Percentiles rank a stretch among this genome's conserved stretches.
Conservation (phyloP, 2,329 filamentous ascomycete genomes). For the Fusarium scirpi region DNA sequence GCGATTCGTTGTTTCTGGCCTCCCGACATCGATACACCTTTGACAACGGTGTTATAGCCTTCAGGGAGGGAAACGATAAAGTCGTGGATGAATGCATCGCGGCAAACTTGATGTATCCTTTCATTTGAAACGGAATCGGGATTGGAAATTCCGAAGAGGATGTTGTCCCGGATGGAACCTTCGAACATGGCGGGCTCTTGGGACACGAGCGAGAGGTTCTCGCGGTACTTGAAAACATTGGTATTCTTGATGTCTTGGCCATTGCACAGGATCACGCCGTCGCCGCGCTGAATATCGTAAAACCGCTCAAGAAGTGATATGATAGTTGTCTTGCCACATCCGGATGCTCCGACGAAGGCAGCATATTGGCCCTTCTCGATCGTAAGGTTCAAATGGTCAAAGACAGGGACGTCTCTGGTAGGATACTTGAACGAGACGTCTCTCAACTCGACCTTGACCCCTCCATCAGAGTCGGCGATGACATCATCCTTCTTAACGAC, state of each 20-base stretch:
- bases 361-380: slow-evolving; percentile 77
- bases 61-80: slow-evolving; percentile 76
- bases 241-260: slow-evolving; percentile 68
- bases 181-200: slow-evolving; percentile 81
- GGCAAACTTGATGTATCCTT: slow-evolving; percentile 65
- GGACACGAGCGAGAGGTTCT: slow-evolving; percentile 75
- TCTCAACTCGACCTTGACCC: slow-evolving; percentile 67
- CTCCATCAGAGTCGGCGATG: slow-evolving; percentile 58
- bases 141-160: slow-evolving; percentile 70
- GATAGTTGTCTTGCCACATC: slow-evolving; percentile 79
- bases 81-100: slow-evolving; percentile 75
- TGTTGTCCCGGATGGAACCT: slow-evolving; percentile 77
- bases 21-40: slow-evolving; percentile 74
- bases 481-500: background rate
- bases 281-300: slow-evolving; percentile 68
- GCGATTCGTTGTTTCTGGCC: slow-evolving; percentile 78
- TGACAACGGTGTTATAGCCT: slow-evolving; percentile 75
- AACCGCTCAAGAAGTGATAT: slow-evolving; percentile 75
- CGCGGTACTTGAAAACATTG: slow-evolving; percentile 72
- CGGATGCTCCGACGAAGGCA: slow-evolving; percentile 76
- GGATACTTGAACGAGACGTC: slow-evolving; percentile 72
- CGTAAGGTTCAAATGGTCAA: slow-evolving; percentile 70
- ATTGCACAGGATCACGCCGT: slow-evolving; percentile 74
- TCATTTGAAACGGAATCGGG: slow-evolving; percentile 64
- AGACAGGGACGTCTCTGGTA: slow-evolving; percentile 66